Base-by-base conservation (phyloP, 768 basidiomycete species). In the Zangia roseola region DNA sequence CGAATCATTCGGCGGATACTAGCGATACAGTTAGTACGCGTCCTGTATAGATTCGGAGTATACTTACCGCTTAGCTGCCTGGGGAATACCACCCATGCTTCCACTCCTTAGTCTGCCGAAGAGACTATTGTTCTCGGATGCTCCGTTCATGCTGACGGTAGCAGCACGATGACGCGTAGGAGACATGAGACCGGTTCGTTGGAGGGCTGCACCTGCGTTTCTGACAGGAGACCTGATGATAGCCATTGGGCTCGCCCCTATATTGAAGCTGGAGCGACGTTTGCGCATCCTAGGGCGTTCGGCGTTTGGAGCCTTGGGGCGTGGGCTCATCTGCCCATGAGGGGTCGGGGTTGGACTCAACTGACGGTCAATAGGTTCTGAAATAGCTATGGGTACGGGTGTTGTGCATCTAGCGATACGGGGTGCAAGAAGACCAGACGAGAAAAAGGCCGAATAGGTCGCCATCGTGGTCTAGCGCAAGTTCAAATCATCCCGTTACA, bases 371-470 rank as follows among this genome's bases (percentile, higher is more conserved):
- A 67, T 62, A 37, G 73, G 64, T 47, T 67, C 64, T 25, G 63
- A 56, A 19, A 59, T 40, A 6, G 42, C 41, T 38, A 54, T 50
- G 2, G 56, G 58, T 8, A 52, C 43, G 3, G 68, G 59, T 12
- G 63, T 50, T 23, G 62, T 46, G 40, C 56, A 56, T 56, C 60
- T 47, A 31, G 59, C 40, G 35, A 65, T 54, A 36, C 70, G 71
- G 5, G 79, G 71, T 13, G 84, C 84, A 31, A 85, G 79, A 30
- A 87, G 74, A 19, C 85, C 85, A 34, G 84, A 84, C 26, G 84
- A 82, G 67, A 87, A 87, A 58, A 87, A 82, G 8, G 80, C 69
- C 25, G 85, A 87, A 59, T 87, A 87, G 1, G 69, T 63, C 31
- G 74, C 63, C 56, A 78, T 70, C 59, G 25, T 25, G 28, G 17